Percentiles rank a stretch among this genome's conserved stretches.
Evolutionary conservation across 148 eudicot species (phyloP).

Genomic region (Chenopodium formosanum): DNA sequence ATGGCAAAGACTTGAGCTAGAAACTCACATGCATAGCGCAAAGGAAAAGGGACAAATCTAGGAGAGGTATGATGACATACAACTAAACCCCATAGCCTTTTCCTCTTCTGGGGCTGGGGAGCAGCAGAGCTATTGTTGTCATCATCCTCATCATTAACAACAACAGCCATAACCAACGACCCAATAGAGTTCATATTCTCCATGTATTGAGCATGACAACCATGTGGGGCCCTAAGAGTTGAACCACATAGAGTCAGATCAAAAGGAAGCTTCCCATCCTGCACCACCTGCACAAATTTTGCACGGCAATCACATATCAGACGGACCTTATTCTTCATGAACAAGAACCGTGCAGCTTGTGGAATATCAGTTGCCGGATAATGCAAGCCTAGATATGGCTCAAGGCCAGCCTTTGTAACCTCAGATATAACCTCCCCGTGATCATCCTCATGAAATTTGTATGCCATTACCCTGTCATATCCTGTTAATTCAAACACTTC

Average conservation of each 20-base stretch:
- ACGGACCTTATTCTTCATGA: conserved; percentile 89
- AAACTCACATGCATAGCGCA: conserved; percentile 91
- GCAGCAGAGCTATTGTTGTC: conserved; percentile 43
- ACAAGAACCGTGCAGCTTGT: conserved; percentile 87
- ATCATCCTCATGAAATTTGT: conserved; percentile 95
- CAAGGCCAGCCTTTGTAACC: conserved; percentile 73
- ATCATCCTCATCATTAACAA: conserved; percentile 73
- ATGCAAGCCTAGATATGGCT: conserved; percentile 85
- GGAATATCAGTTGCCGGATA: conserved; percentile 98
- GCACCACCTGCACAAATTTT: conserved; percentile 64
- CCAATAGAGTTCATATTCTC: conserved; percentile 93
- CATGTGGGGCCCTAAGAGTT: conserved; percentile 86
- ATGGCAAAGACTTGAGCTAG: conserved; percentile 90
- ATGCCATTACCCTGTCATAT: conserved; percentile 90
- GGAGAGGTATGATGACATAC: conserved; percentile 87
- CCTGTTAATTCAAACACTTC: conserved; percentile 93
- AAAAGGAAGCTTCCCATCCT: conserved; percentile 64
- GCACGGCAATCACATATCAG: conserved; percentile 88
- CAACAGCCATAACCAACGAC: conserved; percentile 90
- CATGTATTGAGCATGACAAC: conserved; percentile 89
- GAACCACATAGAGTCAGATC: conserved; percentile 89
- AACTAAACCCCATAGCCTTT: conserved; percentile 90
- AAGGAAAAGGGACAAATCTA: conserved; percentile 90
- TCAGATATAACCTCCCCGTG: conserved; percentile 92
- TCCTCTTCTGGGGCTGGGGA: conserved; percentile 52